Evolutionary conservation across 2,329 filamentous ascomycete genomes (phyloP), one percentile per base, ranked within the genome.

Genomic region (Pseudocercospora fuligena): DNA sequence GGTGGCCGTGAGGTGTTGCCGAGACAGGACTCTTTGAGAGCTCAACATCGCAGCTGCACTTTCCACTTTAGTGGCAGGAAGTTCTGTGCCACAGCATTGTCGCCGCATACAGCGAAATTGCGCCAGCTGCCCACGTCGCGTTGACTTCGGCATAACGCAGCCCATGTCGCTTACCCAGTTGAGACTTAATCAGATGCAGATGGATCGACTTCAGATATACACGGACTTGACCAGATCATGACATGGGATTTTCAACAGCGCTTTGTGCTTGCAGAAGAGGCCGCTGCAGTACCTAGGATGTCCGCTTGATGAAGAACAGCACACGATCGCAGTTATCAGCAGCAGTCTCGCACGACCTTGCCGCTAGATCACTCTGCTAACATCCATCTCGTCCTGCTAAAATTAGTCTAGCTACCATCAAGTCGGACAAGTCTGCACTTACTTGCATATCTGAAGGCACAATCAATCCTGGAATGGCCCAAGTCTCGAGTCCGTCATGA

Each of bases 401-500:
- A 2, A 16, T 47, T 46, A 27, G 40, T 14, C 46, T 23, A 65
- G 47, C 51, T 6, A 33, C 16, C 21, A 23, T 21, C 29, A 23
- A 14, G 3, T 19, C 9, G 6, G 6, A 2, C 14, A 31, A 33
- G 12, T 14, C 5, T 25, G 12, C 14, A 63, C 60, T 43, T 27
- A 61, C 68, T 43, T 68, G 51, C 6, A 68, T 21, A 14, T 68
- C 61, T 5, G 59, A 40, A 21, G 68, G 63, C 19, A 68, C 62
- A 16, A 65, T 65, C 14, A 67, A 40, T 2, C 66, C 56, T 23
- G 57, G 56, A 7, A 69, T n/a, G 11, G 60, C 59, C 21, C 36
- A 29, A 12, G 57, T 67, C 16, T 36, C 9, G 2, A 65, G 73
- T 4, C 77, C 74, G 25, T 12, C 7, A 36, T 61, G 53, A 3